Conservation (phyloP, 2,329 filamentous ascomycete species). For the Penicillium crustosum region DNA sequence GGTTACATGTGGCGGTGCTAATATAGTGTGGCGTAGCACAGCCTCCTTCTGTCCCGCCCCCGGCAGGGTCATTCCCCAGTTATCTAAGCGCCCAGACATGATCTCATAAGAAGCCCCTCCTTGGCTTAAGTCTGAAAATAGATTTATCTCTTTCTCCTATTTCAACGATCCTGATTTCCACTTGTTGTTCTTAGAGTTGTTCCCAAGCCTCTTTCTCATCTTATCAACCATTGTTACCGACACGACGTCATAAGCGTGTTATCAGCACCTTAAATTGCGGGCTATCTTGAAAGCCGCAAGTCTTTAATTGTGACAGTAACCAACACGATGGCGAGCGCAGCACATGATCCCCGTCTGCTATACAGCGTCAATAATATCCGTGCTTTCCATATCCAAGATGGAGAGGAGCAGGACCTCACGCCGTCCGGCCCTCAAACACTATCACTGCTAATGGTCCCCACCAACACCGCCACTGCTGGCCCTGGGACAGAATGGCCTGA, state of each 20-base stretch:
- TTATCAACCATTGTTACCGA: background rate
- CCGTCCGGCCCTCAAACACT: conserved; percentile 85
- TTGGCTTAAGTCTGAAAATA: conserved; percentile 3
- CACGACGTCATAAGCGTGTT: conserved; percentile 24
- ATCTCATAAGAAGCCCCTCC: conserved; percentile 20
- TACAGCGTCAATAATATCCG: conserved; percentile 72
- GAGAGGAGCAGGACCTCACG: conserved; percentile 78
- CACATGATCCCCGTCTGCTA: conserved; percentile 41
- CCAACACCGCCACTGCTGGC: conserved; percentile 64
- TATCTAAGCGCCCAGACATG: conserved; percentile 27
- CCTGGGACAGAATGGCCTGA: conserved; percentile 60
- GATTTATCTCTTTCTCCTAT: conserved; percentile 1
- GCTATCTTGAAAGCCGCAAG: background rate
- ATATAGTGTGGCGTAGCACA: conserved; percentile 28
- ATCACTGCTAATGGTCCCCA: conserved; percentile 93
- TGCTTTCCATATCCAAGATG: conserved; percentile 87
- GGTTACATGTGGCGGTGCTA: conserved; percentile 25
- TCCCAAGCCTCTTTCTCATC: background rate
- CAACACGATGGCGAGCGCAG: conserved; percentile 27
- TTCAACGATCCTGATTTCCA: background rate
- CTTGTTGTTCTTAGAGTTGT: background rate
- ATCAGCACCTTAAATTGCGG: conserved; percentile 14
- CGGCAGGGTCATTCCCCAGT: background rate
- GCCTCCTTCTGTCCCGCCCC: background rate
- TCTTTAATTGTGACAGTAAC: background rate